These are phyloP conservation scores for Filobasidium uniguttulatum DNA, from an alignment of 1,284 basidiomycete species.

Conservation along the genomic window DNA sequence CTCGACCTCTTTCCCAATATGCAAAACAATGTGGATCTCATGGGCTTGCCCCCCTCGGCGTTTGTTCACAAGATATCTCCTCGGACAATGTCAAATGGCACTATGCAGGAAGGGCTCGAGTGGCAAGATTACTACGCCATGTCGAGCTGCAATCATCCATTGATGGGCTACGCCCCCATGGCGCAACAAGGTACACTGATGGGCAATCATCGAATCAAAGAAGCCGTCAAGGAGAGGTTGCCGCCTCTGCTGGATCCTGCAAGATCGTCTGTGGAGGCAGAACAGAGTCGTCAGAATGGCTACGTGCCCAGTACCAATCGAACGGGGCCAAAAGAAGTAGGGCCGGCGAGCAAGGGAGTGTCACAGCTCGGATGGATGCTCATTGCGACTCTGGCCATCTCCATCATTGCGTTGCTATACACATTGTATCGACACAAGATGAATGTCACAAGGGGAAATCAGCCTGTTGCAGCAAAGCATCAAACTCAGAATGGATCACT, in stretches of 20 bases:
- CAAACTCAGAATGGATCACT: too few species aligned
- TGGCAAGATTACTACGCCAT: background rate
- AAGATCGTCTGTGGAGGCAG: too few species aligned
- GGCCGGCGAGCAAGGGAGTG: too few species aligned
- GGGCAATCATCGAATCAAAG: constrained; percentile 8
- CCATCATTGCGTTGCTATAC: too few species aligned
- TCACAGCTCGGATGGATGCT: too few species aligned
- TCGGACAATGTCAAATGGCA: background rate
- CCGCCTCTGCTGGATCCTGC: constrained; percentile 33
- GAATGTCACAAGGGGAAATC: too few species aligned
- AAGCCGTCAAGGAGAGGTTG: constrained; percentile 13
- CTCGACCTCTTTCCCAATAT: constrained; percentile 24
- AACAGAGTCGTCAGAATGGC: too few species aligned
- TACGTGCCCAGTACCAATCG: too few species aligned
- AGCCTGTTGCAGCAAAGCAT: too few species aligned
- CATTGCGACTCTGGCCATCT: too few species aligned
- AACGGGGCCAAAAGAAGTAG: too few species aligned
- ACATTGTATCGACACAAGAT: too few species aligned
- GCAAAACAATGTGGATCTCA: constrained; percentile 19
- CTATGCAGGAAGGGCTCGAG: background rate
- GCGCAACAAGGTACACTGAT: constrained; percentile 6
- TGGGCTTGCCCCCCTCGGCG: constrained; percentile 18
- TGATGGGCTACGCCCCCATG: background rate
- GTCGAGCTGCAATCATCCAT: constrained; percentile 3
- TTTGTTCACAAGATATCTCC: constrained; percentile 1